Evolutionary conservation across 768 basidiomycete species (phyloP), one percentile per base, ranked within the genome.

Genomic region (Boletus rex-veris): DNA sequence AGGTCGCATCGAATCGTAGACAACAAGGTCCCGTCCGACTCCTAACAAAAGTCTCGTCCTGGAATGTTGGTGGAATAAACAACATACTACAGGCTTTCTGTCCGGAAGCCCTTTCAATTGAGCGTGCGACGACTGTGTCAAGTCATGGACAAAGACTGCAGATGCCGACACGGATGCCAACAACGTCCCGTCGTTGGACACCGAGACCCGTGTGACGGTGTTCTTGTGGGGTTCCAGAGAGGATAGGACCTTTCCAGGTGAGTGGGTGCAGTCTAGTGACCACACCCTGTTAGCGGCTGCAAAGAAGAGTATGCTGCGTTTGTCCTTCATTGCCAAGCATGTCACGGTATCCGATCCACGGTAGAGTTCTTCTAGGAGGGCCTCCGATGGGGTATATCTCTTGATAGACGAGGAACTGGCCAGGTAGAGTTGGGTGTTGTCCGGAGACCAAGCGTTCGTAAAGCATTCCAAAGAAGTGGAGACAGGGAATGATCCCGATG

Each of bases 1-100:
- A 9, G 84, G 79, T 12, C 80, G 78, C 28, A 76, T 79, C 3
- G 78, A 79, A 58, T 90, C 88, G 54, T 83, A 91, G 18, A 88
- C 73, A 18, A 81, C 58, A 4, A 91, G 56, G 40, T 81, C 77
- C 41, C 73, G 73, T 0, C 80, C 81, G 16, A 75, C 62, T 3
- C 77, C 77, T 4, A 90, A 69, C 4, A 90, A 69, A 18, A 90
- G 74, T 41, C 77, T 75, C 7, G 81, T 82, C n/a, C 80, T 80
- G 2, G 75, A 70, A 64, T 88, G 84, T 11, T 78, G 75, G 61
- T 88, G 86, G 58, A 90, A 90, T 26, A 72, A 65, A 52, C 84
- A 83, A 14, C 79, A 73, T 0, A 69, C 73, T 39, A 83, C 72
- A n/a, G 68, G 54, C 48, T 71, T 72, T 28, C 60, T 61, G 31